These are phyloP conservation scores for Paraphaeosphaeria sporulosa DNA, from an alignment of 2,329 filamentous ascomycete genomes.

Conservation along the genomic window DNA sequence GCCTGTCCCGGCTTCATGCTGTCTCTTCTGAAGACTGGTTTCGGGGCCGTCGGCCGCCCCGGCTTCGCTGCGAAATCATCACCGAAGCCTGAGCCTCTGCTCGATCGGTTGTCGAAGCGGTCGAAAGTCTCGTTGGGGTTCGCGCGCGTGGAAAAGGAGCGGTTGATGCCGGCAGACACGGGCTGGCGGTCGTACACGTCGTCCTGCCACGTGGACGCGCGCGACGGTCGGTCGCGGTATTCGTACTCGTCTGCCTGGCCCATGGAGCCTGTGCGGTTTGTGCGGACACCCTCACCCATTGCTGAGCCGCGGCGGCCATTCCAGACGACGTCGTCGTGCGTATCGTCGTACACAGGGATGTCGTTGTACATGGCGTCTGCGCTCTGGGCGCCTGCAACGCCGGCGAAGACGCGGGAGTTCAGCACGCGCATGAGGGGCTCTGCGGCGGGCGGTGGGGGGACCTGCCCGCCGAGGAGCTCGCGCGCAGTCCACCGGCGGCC, in stretches of 20 bases:
- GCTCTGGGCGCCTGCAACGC: conserved; percentile 57
- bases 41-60: conserved; percentile 82
- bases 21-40: conserved; percentile 75
- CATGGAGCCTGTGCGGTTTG: conserved; percentile 56
- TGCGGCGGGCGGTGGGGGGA: conserved; percentile 81
- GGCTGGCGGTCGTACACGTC: conserved; percentile 71
- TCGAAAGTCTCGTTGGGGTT: conserved; percentile 61
- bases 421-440: conserved; percentile 85
- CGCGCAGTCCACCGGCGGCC: conserved; percentile 80
- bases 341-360: conserved; percentile 84
- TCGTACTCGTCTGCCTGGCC: conserved; percentile 53
- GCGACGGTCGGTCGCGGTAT: conserved; percentile 64
- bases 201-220: conserved; percentile 77
- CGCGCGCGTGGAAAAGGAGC: conserved; percentile 60
- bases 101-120: conserved; percentile 44
- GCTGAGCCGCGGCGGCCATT: conserved; percentile 75
- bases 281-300: conserved; percentile 70
- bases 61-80: conserved; percentile 67
- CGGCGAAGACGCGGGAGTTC: conserved; percentile 84
- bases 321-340: conserved; percentile 84
- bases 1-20: conserved; percentile 75
- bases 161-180: conserved; percentile 48
- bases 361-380: conserved; percentile 88
- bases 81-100: conserved; percentile 52
- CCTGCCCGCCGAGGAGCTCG: conserved; percentile 80